Conservation (phyloP, 441 rosid genomes). For the Eutrema salsugineum region DNA sequence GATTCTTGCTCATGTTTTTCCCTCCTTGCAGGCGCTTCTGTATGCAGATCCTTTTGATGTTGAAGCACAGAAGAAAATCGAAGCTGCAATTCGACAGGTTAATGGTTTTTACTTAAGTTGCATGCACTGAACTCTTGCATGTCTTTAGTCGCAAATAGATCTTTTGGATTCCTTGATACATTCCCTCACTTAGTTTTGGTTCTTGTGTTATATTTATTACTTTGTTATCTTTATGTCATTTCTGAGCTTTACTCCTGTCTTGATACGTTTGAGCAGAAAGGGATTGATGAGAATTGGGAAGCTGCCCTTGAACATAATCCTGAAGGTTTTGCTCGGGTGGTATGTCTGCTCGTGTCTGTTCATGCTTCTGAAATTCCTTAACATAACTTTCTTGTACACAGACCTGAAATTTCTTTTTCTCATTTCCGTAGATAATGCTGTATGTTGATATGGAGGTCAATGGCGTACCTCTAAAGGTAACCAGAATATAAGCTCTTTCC, state of each 20-base stretch:
- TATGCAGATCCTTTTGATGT: conserved; percentile 97
- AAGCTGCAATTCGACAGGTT: conserved; percentile 97
- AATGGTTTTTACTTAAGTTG: conserved; percentile 8
- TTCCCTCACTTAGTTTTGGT: neutral
- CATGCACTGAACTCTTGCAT: neutral
- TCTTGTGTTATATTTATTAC: neutral
- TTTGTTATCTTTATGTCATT: neutral
- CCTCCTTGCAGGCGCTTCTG: conserved; percentile 63
- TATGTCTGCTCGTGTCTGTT: conserved; percentile 41
- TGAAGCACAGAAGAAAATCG: conserved; percentile 96
- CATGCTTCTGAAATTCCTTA: conserved; percentile 3
- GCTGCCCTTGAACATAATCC: conserved; percentile 98
- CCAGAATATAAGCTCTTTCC: neutral
- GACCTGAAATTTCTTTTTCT: conserved; percentile 19
- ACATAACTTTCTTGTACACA: neutral
- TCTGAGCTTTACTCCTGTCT: conserved; percentile 8
- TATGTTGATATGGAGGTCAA: conserved; percentile 99
- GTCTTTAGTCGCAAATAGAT: neutral
- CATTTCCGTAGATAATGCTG: conserved; percentile 70
- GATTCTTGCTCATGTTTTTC: neutral
- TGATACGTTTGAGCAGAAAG: conserved; percentile 66
- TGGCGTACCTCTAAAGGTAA: conserved; percentile 90
- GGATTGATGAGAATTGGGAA: conserved; percentile 98
- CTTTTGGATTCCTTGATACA: neutral
- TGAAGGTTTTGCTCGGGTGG: conserved; percentile 99